These are phyloP conservation scores for Sequoia sempervirens DNA, from an alignment of 75 land plant species.

Conservation along the genomic window DNA sequence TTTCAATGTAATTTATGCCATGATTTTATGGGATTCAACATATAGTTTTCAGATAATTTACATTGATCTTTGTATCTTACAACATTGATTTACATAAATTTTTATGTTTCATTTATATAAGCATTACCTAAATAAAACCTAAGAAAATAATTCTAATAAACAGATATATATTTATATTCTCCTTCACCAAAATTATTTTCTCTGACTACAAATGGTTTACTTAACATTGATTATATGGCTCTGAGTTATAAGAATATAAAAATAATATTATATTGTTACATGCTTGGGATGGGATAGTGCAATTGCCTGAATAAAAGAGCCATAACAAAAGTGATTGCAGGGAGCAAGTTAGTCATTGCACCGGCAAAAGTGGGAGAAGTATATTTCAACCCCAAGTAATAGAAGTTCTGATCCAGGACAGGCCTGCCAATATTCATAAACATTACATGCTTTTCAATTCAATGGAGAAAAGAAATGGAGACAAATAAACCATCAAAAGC, in stretches of 20 bases:
- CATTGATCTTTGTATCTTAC: not conserved
- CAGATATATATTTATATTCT: too few relatives aligned
- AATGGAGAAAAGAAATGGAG: not conserved
- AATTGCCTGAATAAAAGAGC: slow-evolving; percentile 37
- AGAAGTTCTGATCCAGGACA: slow-evolving; percentile 21
- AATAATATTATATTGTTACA: not conserved
- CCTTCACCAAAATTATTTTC: too few relatives aligned
- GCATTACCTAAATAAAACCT: too few relatives aligned
- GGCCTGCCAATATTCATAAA: slow-evolving; percentile 15
- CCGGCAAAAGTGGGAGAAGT: slow-evolving; percentile 27
- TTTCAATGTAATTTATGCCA: too few relatives aligned
- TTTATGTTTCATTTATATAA: too few relatives aligned
- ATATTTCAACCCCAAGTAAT: slow-evolving; percentile 21
- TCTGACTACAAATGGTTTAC: too few relatives aligned
- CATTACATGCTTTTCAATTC: not conserved
- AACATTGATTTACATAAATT: not conserved
- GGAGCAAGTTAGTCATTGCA: slow-evolving; percentile 46
- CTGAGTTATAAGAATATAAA: not conserved
- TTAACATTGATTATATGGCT: too few relatives aligned
- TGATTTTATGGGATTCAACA: too few relatives aligned
- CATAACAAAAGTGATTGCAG: slow-evolving; percentile 44
- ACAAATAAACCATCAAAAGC: too few relatives aligned
- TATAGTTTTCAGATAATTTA: not conserved
- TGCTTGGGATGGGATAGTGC: too few relatives aligned
- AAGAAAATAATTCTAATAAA: too few relatives aligned